Evolutionary conservation across 305 asterid species (phyloP), one percentile per base, ranked within the genome.

Genomic region (Fraxinus velutina): DNA sequence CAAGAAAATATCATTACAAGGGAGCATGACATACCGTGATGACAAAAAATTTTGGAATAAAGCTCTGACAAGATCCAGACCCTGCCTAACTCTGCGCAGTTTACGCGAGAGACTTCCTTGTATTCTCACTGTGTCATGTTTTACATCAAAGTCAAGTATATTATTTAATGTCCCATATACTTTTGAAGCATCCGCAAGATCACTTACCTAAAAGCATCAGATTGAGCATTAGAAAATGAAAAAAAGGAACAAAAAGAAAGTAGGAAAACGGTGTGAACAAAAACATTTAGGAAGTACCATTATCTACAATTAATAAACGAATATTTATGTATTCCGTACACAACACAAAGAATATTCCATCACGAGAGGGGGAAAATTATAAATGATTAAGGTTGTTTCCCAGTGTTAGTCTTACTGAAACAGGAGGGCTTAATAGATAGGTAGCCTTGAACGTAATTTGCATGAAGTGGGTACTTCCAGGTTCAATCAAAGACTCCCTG

Each of bases 41-140:
- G 98, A 90, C 89, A 93, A 73, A 80, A 94, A 96, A 83, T 96
- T 96, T 73, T 89, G 93, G 89, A 96, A 93, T 44, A 94, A 82
- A 74, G 90, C 97, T 87, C 98, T 90, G 83, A 96, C 87, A 66
- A 96, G 98, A 89, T 94, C 97, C 77, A 96, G 97, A 57, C 98
- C 99, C 90, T 94, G 99, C 87, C 98, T 90, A 34, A 96, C 98
- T 88, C 99, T 90, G 52, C 99, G 95, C 82, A 96, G 82, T 84
- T 96, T 93, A 32, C 98, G 97, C 0, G 99, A 90, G 68, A 89
- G 94, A 85, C 99, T 96, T 79, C 98, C 98, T 6, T 88, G 88
- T 76, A 92, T 85, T 87, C 84, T 96, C 83, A 96, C 99, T 0
- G 95, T 87, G 80, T 86, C 90, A 64, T 87, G 89, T 84, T 34